These are phyloP conservation scores for Cryptomeria japonica DNA, from an alignment of 75 land plant species.

Conservation along the genomic window DNA sequence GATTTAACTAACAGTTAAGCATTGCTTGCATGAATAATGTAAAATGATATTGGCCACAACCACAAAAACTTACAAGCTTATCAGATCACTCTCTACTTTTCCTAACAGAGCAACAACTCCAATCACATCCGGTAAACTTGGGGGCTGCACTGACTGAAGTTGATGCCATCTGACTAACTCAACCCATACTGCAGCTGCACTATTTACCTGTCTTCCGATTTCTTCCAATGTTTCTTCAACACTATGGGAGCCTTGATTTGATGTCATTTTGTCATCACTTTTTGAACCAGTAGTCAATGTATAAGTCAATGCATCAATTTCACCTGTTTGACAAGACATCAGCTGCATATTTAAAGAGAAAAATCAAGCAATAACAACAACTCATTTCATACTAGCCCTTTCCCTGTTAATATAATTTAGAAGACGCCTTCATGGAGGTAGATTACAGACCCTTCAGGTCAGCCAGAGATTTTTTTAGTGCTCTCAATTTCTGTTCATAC, in stretches of 20 bases:
- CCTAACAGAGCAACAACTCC: constrained; percentile 83
- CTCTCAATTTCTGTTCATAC: background rate
- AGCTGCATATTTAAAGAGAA: background rate
- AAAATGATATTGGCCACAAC: background rate
- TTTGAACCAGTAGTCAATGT: background rate
- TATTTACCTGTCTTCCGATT: constrained; percentile 37
- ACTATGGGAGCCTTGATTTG: too few relatives aligned
- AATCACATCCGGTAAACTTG: constrained; percentile 51
- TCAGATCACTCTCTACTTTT: constrained; percentile 55
- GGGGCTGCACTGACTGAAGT: constrained; percentile 12
- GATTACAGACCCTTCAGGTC: background rate
- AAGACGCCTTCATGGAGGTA: background rate
- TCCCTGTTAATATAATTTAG: background rate
- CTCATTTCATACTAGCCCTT: background rate
- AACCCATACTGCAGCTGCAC: constrained; percentile 47
- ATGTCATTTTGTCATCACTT: background rate
- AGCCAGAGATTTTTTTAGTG: background rate
- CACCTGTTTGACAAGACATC: background rate
- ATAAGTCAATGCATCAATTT: background rate
- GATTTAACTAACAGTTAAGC: background rate
- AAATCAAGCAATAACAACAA: background rate
- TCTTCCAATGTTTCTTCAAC: constrained; percentile 14
- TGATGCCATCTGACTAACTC: constrained; percentile 26
- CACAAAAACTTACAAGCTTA: constrained; percentile 57
- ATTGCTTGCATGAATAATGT: background rate